Evolutionary conservation across 2,329 filamentous ascomycete genomes (phyloP).

Genomic region (Coniochaeta sp.): DNA sequence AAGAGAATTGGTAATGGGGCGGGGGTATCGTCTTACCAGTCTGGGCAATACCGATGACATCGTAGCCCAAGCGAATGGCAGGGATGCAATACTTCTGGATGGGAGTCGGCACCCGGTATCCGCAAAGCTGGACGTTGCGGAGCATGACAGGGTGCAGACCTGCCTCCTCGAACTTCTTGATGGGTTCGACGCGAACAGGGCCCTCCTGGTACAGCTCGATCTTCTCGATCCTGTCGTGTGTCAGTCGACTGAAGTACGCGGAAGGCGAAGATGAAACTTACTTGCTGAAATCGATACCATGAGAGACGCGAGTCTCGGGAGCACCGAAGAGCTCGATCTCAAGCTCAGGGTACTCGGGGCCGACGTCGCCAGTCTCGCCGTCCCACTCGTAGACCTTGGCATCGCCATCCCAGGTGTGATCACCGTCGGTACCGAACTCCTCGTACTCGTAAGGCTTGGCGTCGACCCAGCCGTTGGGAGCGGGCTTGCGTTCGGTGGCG

Average conservation of each 20-base stretch:
- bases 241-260: conserved; percentile 14
- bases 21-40: conserved; percentile 61
- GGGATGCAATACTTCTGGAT: conserved; percentile 85
- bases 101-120: conserved; percentile 69
- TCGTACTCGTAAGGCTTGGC: conserved; percentile 42
- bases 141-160: conserved; percentile 80
- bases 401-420: conserved; percentile 39
- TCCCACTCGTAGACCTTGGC: conserved; percentile 75
- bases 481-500: conserved; percentile 12
- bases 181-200: conserved; percentile 39
- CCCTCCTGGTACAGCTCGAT: conserved; percentile 55
- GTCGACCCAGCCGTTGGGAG: conserved; percentile 36
- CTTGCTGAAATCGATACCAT: conserved; percentile 58
- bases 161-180: conserved; percentile 61
- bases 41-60: conserved; percentile 85
- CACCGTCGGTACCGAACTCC: conserved; percentile 14
- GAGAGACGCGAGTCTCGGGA: conserved; percentile 39
- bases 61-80: conserved; percentile 66
- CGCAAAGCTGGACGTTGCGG: conserved; percentile 66
- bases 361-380: conserved; percentile 81
- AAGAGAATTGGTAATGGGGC: not conserved
- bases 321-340: conserved; percentile 70
- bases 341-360: conserved; percentile 60
- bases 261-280: conserved; percentile 28
- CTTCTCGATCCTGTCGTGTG: conserved; percentile 37